Conservation (phyloP, 768 basidiomycete species). For the Paxillus rubicundulus region DNA sequence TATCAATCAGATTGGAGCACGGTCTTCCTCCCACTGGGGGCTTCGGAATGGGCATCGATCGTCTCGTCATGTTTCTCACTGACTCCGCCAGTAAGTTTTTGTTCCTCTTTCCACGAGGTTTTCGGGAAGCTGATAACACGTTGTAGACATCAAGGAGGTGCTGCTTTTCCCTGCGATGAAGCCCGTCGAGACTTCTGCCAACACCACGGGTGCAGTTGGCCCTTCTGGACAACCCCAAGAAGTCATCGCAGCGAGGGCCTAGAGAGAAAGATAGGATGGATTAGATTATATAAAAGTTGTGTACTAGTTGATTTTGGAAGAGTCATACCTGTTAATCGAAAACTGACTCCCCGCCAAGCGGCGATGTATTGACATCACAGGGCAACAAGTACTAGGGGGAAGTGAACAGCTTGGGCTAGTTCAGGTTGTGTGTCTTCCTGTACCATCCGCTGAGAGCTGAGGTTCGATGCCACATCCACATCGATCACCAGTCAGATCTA, state of each 20-base stretch:
- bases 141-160: conserved; percentile 91
- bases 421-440: too few relatives aligned
- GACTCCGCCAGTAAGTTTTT: conserved; percentile 78
- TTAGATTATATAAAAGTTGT: too few relatives aligned
- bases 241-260: conserved; percentile 24
- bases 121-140: conserved; percentile 3
- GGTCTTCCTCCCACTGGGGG: conserved; percentile 97
- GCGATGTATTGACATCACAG: too few relatives aligned
- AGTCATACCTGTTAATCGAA: too few relatives aligned
- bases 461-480: too few relatives aligned
- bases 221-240: conserved; percentile 23
- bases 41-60: conserved; percentile 95
- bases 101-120: background rate
- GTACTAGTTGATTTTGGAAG: too few relatives aligned
- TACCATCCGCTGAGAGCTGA: too few relatives aligned
- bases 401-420: too few relatives aligned
- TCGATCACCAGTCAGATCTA: too few relatives aligned
- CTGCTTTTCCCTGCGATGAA: conserved; percentile 97
- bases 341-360: too few relatives aligned
- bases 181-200: conserved; percentile 57
- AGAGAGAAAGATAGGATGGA: too few relatives aligned
- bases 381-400: too few relatives aligned
- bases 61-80: conserved; percentile 97
- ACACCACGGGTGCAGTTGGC: conserved; percentile 30
- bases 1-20: conserved; percentile 74